Percentiles rank a stretch among this genome's conserved stretches.
Conservation (phyloP, 805 yeast species). For the Dipodascopsis uninucleata region DNA sequence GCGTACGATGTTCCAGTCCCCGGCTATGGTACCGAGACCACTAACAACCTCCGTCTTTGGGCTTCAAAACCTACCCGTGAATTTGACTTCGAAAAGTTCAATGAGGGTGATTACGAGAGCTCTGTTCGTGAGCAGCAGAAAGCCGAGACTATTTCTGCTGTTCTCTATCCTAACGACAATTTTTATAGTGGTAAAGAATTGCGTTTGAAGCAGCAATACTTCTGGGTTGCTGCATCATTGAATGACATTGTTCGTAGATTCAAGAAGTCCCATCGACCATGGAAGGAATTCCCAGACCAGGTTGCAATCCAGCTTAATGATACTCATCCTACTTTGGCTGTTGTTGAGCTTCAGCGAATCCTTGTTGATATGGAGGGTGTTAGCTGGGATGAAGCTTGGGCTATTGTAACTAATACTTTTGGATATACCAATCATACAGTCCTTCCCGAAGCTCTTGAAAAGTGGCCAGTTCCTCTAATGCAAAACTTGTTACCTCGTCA, state of each 20-base stretch:
- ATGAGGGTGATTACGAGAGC: slow-evolving; percentile 82
- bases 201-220: slow-evolving; percentile 90
- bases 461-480: slow-evolving; percentile 85
- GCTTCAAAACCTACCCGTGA: slow-evolving; percentile 84
- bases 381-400: slow-evolving; percentile 83
- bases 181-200: slow-evolving; percentile 87
- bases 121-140: slow-evolving; percentile 81
- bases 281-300: slow-evolving; percentile 79
- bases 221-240: slow-evolving; percentile 93
- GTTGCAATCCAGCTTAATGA: slow-evolving; percentile 92
- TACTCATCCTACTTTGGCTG: slow-evolving; percentile 89
- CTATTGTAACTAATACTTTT: slow-evolving; percentile 70
- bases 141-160: slow-evolving; percentile 91
- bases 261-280: slow-evolving; percentile 69
- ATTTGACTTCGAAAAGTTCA: slow-evolving; percentile 86
- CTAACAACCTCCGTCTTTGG: slow-evolving; percentile 89
- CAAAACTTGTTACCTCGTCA: slow-evolving; percentile 84
- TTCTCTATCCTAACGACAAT: slow-evolving; percentile 89
- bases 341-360: slow-evolving; percentile 84
- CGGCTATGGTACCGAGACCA: slow-evolving; percentile 70
- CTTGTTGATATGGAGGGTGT: slow-evolving; percentile 79
- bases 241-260: slow-evolving; percentile 88
- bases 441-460: slow-evolving; percentile 90
- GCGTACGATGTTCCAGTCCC: slow-evolving; percentile 93
- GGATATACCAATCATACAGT: slow-evolving; percentile 96